Evolutionary conservation across 495 filamentous ascomycete genomes (phyloP).

Genomic region (Pseudomonodictys pantanalensis): DNA sequence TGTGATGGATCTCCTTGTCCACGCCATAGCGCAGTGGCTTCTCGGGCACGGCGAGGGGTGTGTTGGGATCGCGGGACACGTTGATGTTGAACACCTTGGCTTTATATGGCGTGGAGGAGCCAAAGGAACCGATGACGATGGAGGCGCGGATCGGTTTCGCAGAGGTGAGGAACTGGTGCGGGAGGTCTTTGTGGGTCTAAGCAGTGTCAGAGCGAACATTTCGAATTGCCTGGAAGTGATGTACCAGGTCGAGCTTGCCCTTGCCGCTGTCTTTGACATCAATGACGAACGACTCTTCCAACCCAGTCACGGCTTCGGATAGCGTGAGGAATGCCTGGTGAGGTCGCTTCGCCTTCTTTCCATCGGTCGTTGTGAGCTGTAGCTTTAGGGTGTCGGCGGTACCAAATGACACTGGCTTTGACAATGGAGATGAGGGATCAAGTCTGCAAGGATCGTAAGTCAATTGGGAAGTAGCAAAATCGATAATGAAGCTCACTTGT

Average conservation of each 20-base stretch:
- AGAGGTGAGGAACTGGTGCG: constrained; percentile 70
- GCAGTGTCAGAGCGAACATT: constrained; percentile 34
- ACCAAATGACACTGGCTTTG: constrained; percentile 63
- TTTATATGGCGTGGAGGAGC: constrained; percentile 63
- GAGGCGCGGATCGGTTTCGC: constrained; percentile 67
- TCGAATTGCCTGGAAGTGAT: constrained; percentile 34
- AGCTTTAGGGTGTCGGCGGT: constrained; percentile 76
- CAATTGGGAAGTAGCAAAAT: not conserved
- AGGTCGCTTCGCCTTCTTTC: constrained; percentile 71
- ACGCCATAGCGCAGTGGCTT: constrained; percentile 76
- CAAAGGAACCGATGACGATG: constrained; percentile 84
- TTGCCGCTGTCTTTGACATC: constrained; percentile 84
- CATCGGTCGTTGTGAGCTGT: constrained; percentile 74
- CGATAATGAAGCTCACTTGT: constrained; percentile 54
- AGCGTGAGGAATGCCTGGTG: constrained; percentile 91
- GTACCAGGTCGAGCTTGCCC: constrained; percentile 78
- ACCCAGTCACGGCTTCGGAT: constrained; percentile 65
- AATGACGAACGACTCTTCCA: constrained; percentile 88
- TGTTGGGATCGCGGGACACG: constrained; percentile 58
- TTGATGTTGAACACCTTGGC: constrained; percentile 65
- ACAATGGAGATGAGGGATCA: constrained; percentile 58
- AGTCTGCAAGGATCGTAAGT: constrained; percentile 50
- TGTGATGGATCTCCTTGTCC: constrained; percentile 82
- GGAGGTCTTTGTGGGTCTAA: constrained; percentile 87
- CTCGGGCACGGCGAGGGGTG: constrained; percentile 57